Conservation (phyloP, 1,284 basidiomycete genomes). For the Trichosporon ovoides region DNA sequence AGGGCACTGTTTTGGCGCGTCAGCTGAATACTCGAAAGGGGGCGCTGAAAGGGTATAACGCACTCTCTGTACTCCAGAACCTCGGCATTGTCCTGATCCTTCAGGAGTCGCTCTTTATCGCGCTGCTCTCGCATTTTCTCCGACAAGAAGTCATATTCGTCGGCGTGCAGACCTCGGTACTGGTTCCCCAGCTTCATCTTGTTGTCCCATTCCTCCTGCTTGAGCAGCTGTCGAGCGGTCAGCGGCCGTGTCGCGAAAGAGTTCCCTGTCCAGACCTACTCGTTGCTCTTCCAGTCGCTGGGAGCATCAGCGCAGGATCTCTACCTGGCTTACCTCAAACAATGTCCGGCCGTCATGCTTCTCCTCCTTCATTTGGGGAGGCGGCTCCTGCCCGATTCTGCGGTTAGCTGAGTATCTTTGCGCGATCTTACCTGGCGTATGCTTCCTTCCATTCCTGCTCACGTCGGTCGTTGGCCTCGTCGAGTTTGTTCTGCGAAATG, state of each 20-base stretch:
- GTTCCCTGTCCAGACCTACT: slow-evolving; percentile 52
- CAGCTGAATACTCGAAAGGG: not conserved
- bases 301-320: slow-evolving; percentile 45
- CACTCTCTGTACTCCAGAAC: slow-evolving; percentile 15
- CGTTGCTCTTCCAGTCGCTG: slow-evolving; percentile 56
- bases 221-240: slow-evolving; percentile 55
- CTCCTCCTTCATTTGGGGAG: slow-evolving; percentile 59
- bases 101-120: slow-evolving; percentile 66
- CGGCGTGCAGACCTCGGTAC: slow-evolving; percentile 81
- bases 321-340: slow-evolving; percentile 64
- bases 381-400: slow-evolving; percentile 80
- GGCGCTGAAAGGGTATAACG: not conserved
- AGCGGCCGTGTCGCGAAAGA: slow-evolving; percentile 27
- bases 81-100: slow-evolving; percentile 68
- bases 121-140: slow-evolving; percentile 69
- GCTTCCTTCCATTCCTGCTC: slow-evolving; percentile 90
- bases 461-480: slow-evolving; percentile 65
- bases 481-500: slow-evolving; percentile 68
- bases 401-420: not conserved
- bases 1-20: slow-evolving; percentile 24
- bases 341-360: slow-evolving; percentile 74
- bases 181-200: slow-evolving; percentile 88
- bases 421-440: slow-evolving; percentile 65
- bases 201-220: slow-evolving; percentile 92
- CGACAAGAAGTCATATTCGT: slow-evolving; percentile 83